A percentile compares a stretch with the other conserved stretches of the same genome.
Evolutionary conservation across 169 alveolate species (phyloP).

Genomic region (Plasmodium berghei): DNA sequence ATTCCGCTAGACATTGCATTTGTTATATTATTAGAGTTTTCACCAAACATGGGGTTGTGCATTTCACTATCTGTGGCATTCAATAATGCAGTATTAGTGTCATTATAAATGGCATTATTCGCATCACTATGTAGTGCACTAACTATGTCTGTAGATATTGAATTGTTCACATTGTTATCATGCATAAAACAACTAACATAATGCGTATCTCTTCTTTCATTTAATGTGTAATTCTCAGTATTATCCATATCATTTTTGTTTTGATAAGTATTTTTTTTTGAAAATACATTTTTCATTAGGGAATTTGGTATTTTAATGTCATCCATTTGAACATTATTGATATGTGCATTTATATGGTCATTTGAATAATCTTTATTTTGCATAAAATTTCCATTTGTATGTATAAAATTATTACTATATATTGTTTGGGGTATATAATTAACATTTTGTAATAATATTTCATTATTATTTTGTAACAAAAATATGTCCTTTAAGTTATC

Average conservation of each 20-base stretch:
- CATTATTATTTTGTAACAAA: neutral
- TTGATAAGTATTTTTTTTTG: conserved; percentile 13
- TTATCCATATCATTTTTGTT: conserved; percentile 2
- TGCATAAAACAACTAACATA: conserved; percentile 12
- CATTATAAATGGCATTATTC: no score
- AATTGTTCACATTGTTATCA: neutral
- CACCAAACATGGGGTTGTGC: neutral
- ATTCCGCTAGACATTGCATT: neutral
- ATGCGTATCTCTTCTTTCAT: neutral
- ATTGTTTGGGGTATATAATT: no score
- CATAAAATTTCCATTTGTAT: neutral
- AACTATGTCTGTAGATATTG: no score
- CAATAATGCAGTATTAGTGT: neutral
- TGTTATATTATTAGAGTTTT: neutral
- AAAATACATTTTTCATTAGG: neutral
- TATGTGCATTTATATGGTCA: neutral
- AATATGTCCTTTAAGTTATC: conserved; percentile 7
- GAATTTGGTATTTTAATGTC: neutral
- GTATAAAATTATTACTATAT: no score
- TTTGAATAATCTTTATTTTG: neutral
- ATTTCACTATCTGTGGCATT: neutral
- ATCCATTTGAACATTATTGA: neutral
- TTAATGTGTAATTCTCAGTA: conserved; percentile 14
- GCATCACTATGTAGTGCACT: no score
- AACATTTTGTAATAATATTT: no score